Evolutionary conservation across 108 stramenopile species (phyloP).

Genomic region (Nitzschia putrida): DNA sequence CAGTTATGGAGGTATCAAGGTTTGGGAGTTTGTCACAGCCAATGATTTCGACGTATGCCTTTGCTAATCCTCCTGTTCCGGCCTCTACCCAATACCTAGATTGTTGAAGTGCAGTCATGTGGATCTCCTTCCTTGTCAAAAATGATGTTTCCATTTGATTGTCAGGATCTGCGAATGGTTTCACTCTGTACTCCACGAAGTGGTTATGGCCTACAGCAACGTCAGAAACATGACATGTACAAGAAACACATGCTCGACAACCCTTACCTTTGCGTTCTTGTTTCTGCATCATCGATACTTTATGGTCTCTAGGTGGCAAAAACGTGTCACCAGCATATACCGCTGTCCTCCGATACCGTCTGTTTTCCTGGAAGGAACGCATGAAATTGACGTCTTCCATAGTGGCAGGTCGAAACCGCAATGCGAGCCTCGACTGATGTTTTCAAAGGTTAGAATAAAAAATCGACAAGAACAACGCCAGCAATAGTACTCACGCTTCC

Average conservation of each 20-base stretch:
- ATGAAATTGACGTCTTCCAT: slow-evolving; percentile 25
- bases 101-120: slow-evolving; percentile 42
- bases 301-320: slow-evolving; percentile 8
- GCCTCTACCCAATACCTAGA: slow-evolving; percentile 67
- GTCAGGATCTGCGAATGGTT: slow-evolving; percentile 70
- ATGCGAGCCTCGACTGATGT: slow-evolving; percentile 14
- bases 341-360: slow-evolving; percentile 5
- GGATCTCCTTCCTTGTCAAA: slow-evolving; percentile 44
- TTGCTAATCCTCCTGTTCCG: slow-evolving; percentile 63
- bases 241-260: neutral
- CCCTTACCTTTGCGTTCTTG: slow-evolving; percentile 5
- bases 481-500: neutral
- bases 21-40: slow-evolving; percentile 70
- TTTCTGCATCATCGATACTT: neutral
- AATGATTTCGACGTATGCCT: slow-evolving; percentile 62
- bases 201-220: neutral
- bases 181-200: slow-evolving; percentile 40
- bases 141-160: slow-evolving; percentile 51
- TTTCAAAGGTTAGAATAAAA: neutral
- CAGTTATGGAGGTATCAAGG: slow-evolving; percentile 39
- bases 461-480: neutral
- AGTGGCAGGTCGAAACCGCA: slow-evolving; percentile 23
- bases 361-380: neutral
- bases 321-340: slow-evolving; percentile 25
- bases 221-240: neutral